A percentile compares a stretch with the other conserved stretches of the same genome.
These are phyloP conservation scores for Baffinella frigidus DNA, from an alignment of 208 protist species.

Conservation along the genomic window DNA sequence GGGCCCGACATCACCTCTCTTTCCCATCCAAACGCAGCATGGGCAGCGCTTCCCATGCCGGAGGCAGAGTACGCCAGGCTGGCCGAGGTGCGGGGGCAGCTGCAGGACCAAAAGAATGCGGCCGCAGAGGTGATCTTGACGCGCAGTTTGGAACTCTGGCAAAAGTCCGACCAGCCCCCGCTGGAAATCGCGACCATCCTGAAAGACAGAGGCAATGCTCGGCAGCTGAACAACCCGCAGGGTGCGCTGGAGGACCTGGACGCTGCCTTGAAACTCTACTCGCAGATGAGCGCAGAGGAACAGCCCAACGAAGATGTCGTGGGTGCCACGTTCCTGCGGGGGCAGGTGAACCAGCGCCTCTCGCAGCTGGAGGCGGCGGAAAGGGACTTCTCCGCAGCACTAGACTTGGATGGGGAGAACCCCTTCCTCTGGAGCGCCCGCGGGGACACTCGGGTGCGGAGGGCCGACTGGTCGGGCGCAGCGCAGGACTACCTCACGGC, in stretches of 20 bases:
- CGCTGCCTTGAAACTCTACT: neutral
- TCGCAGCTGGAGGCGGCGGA: neutral
- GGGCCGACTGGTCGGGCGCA: neutral
- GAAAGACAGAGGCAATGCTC: neutral
- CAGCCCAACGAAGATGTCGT: neutral
- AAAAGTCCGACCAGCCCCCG: neutral
- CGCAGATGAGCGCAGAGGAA: neutral
- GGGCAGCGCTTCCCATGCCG: neutral
- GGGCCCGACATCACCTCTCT: neutral
- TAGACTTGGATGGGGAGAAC: neutral
- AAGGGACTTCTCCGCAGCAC: neutral
- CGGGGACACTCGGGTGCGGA: neutral
- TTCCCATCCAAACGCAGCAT: neutral
- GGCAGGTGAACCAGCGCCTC: neutral
- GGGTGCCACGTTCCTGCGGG: neutral
- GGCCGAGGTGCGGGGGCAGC: neutral
- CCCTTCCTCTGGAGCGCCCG: neutral
- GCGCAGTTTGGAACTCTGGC: neutral
- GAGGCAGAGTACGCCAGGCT: neutral
- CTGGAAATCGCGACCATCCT: neutral
- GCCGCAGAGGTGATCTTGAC: neutral
- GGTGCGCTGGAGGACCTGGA: neutral
- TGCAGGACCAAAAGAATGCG: neutral
- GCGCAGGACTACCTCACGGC: neutral
- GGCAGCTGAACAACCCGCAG: neutral